phyloP scores from a whole-genome alignment of 495 filamentous ascomycete species.

The Jackrogersella multiformis region DNA sequence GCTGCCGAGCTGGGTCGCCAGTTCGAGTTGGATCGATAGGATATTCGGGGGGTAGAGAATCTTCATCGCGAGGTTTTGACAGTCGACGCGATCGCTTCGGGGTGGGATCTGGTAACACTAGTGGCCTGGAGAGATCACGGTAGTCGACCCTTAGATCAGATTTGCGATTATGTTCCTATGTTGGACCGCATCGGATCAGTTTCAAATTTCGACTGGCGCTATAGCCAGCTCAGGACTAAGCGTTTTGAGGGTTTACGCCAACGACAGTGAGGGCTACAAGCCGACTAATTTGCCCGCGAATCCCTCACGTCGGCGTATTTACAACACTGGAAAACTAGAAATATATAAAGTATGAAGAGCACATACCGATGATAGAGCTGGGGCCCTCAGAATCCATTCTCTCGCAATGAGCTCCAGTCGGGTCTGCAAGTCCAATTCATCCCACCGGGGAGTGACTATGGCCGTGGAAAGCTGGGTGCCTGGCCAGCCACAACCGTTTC shows the following conservation, averaged over 20 bases:
- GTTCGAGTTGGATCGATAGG: slow-evolving; percentile 23
- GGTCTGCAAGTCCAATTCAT: slow-evolving; percentile 51
- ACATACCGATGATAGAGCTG: slow-evolving; percentile 39
- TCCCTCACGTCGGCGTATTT: slow-evolving; percentile 13
- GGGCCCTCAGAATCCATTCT: slow-evolving; percentile 46
- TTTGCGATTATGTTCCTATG: slow-evolving; percentile 39
- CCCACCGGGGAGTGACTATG: slow-evolving; percentile 46
- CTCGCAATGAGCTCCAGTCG: slow-evolving; percentile 49
- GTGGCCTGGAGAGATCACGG: slow-evolving; percentile 13
- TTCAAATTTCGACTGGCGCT: slow-evolving; percentile 37
- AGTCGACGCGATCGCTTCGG: slow-evolving; percentile 44
- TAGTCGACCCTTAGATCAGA: slow-evolving; percentile 7
- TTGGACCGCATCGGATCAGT: slow-evolving; percentile 41
- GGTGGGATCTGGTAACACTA: slow-evolving; percentile 38
- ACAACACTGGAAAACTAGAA: slow-evolving; percentile 35
- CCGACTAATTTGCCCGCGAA: not conserved
- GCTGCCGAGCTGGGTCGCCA: slow-evolving; percentile 36
- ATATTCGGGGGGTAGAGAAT: slow-evolving; percentile 2
- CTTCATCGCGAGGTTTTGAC: slow-evolving; percentile 17
- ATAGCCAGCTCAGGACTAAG: slow-evolving; percentile 20
- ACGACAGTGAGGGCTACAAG: not conserved
- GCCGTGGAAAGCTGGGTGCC: slow-evolving; percentile 41
- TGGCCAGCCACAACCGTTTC: slow-evolving; percentile 39
- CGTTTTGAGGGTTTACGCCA: not conserved
- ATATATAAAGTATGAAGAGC: slow-evolving; percentile 13